phyloP scores from a whole-genome alignment of 2,329 filamentous ascomycete species.

The Aspergillus tamarii region DNA sequence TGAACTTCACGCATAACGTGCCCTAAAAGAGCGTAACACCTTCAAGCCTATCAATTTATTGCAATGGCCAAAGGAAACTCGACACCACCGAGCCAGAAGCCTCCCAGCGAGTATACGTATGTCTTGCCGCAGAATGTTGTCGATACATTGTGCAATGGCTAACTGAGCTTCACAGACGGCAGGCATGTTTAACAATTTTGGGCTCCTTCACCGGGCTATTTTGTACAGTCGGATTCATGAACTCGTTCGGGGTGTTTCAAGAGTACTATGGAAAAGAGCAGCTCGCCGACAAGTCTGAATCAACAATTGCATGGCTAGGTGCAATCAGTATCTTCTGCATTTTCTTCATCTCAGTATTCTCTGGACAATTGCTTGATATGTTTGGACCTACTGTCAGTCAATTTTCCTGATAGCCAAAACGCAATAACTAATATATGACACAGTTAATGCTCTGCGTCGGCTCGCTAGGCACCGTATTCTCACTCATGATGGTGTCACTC shows the following conservation, averaged over 20 bases:
- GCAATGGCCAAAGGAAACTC: background rate
- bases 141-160: background rate
- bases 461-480: conserved; percentile 32
- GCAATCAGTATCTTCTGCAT: conserved; percentile 36
- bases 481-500: conserved; percentile 43
- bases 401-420: background rate
- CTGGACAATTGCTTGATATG: conserved; percentile 36
- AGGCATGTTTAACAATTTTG: conserved; percentile 31
- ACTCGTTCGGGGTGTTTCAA: conserved; percentile 42
- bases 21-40: background rate
- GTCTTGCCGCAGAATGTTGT: background rate
- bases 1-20: background rate
- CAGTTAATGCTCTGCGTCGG: conserved; percentile 34
- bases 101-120: conserved; percentile 31
- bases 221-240: conserved; percentile 43
- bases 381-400: conserved; percentile 34
- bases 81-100: background rate
- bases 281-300: conserved; percentile 29
- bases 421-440: background rate
- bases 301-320: conserved; percentile 40
- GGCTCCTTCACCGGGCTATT: conserved; percentile 37
- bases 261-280: conserved; percentile 34
- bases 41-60: background rate
- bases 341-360: conserved; percentile 31
- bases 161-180: conserved; percentile 20